Percentiles rank a stretch among this genome's conserved stretches.
These are phyloP conservation scores for Lactarius psammicola DNA, from an alignment of 768 basidiomycete genomes.

Conservation along the genomic window DNA sequence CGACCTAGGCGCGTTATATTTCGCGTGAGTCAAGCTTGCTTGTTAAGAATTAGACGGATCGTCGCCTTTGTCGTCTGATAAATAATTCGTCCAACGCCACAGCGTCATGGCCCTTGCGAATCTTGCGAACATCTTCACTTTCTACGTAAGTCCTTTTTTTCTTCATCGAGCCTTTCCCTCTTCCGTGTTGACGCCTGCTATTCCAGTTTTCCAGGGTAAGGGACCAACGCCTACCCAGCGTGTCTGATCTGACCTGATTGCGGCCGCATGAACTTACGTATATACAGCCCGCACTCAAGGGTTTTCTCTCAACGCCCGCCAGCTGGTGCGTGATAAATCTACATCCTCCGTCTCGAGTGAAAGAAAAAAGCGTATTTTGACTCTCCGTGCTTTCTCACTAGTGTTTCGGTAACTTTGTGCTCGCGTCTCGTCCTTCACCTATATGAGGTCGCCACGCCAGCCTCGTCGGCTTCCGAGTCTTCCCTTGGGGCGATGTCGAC, in stretches of 20 bases:
- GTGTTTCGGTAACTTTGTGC: conserved; percentile 52
- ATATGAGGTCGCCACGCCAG: conserved; percentile 39
- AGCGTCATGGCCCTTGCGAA: conserved; percentile 55
- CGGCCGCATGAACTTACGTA: not conserved
- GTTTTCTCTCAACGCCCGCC: conserved; percentile 50
- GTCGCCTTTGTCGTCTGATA: not conserved
- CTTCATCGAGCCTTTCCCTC: not conserved
- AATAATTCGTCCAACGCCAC: conserved; percentile 5
- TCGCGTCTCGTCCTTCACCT: conserved; percentile 58
- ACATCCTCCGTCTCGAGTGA: not conserved
- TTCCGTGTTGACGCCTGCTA: not conserved
- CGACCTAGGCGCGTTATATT: conserved; percentile 51
- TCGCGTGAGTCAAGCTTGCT: conserved; percentile 46
- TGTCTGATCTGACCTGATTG: conserved; percentile 32
- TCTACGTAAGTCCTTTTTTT: conserved; percentile 34
- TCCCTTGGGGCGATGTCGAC: conserved; percentile 22
- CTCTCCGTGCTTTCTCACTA: conserved; percentile 24
- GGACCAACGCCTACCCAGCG: conserved; percentile 6
- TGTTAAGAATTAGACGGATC: not conserved
- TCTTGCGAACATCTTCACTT: conserved; percentile 47
- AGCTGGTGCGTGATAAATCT: conserved; percentile 40
- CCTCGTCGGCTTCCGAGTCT: not conserved
- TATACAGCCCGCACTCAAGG: conserved; percentile 48
- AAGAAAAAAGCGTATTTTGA: not conserved
- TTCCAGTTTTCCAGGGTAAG: conserved; percentile 31